Evolutionary conservation across 768 basidiomycete genomes (phyloP).

Genomic region (Tylopilus balloui): DNA sequence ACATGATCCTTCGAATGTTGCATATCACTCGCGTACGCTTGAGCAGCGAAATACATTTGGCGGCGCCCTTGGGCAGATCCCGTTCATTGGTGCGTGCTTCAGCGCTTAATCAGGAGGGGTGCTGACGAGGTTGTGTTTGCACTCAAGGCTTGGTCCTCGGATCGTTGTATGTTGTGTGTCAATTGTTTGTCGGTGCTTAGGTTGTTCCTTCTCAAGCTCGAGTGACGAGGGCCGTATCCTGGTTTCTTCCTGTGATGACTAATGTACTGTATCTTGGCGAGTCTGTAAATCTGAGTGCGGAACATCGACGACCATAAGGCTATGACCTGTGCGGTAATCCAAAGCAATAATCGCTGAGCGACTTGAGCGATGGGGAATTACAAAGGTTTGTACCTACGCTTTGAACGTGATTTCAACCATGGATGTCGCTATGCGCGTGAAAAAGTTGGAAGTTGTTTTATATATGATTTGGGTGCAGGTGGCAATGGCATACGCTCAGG

Average conservation of each 20-base stretch:
- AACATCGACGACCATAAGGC: no score
- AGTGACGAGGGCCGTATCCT: neutral
- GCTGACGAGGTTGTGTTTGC: neutral
- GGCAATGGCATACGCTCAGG: no score
- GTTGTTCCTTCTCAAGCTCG: neutral
- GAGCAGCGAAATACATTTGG: conserved; percentile 14
- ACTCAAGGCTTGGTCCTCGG: conserved; percentile 13
- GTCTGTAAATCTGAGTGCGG: no score
- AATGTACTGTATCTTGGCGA: no score
- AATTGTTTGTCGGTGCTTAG: conserved; percentile 7
- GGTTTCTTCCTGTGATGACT: neutral
- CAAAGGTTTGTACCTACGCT: no score
- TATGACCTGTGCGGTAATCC: no score
- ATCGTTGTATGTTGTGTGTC: conserved; percentile 13
- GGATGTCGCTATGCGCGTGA: no score
- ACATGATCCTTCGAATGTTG: neutral
- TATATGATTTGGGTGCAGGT: no score
- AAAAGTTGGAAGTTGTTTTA: no score
- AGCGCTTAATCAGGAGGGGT: neutral
- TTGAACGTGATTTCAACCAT: no score
- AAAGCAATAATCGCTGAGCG: no score
- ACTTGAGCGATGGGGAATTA: no score
- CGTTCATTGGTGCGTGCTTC: conserved; percentile 14
- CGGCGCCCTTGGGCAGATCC: conserved; percentile 9
- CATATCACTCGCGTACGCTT: neutral